Base-by-base conservation (phyloP, 495 filamentous ascomycete genomes). In the Opeltia flavorubescens region DNA sequence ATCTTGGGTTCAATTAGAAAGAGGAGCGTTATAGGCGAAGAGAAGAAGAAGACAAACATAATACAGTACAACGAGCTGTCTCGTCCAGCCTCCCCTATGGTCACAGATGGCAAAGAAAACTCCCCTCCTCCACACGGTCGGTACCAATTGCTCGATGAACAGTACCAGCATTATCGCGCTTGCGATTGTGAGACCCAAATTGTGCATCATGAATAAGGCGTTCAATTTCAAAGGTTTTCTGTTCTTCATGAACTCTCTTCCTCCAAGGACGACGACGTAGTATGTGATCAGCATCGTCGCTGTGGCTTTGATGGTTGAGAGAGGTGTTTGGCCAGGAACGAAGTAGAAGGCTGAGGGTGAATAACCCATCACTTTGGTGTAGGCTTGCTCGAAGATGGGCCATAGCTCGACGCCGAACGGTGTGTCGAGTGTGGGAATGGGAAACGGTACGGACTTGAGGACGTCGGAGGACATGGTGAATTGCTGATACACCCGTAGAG, bases 391-490 rank as follows among this genome's bases (percentile, higher is more conserved):
- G 75, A 96, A 98, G 66, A 91, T 76, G 49, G 91, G 89, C 91
- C 91, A 98, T 65, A 96, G 65, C 35, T 83, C 68, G 50, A 95
- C 70, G 59, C 89, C 91, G 60, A 98, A 95, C 11, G 91, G 91
- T 55, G 84, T 77, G 62, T 95, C 89, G 54, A 95, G 70, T 29
- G 84, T 85, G 24, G 89, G 89, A 46, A 79, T 42, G 43, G 80
- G 81, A 46, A 78, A 43, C 44, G 80, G 81, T 43, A 89, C 53
- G 49, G 77, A 59, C 54, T 83, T 74, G 50, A 83, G 66, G 46
- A 81, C 60, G 49, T 82, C 71, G 55, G 75, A 66, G 26, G 61
- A 25, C 44, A 47, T 47, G 6, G 7, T 27, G 41, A 17, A 31
- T 6, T 13, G 6, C 29, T 31, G 29, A n/a, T n/a, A n/a, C n/a